phyloP scores from a whole-genome alignment of 2,329 filamentous ascomycete genomes.

The Alternaria longipes region DNA sequence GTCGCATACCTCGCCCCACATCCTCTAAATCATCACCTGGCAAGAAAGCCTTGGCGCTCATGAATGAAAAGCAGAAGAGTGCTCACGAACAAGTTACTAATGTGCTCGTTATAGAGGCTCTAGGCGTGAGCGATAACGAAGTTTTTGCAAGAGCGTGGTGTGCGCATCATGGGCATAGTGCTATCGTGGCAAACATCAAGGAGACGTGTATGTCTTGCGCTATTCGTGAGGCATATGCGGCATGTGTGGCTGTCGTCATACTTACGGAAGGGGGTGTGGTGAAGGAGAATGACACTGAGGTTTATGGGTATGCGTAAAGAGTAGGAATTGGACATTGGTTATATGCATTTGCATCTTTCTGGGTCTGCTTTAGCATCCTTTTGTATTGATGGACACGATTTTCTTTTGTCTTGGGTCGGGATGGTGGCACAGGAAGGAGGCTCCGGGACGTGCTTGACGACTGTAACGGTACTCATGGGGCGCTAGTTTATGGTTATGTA shows the following conservation, averaged over 20 bases:
- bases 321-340: constrained; percentile 1
- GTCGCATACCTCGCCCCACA: constrained; percentile 39
- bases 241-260: constrained; percentile 76
- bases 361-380: constrained; percentile 11
- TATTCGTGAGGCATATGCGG: constrained; percentile 78
- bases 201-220: constrained; percentile 79
- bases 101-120: constrained; percentile 76
- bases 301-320: constrained; percentile 19
- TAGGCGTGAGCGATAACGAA: constrained; percentile 78
- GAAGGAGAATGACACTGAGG: constrained; percentile 56
- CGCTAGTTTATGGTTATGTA: constrained; percentile 25
- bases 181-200: constrained; percentile 73
- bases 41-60: constrained; percentile 43
- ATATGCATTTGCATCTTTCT: constrained; percentile 15
- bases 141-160: constrained; percentile 81
- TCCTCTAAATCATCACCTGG: constrained; percentile 45
- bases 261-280: constrained; percentile 60
- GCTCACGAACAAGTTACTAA: constrained; percentile 61
- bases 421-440: constrained; percentile 5
- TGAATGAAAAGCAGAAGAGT: constrained; percentile 26
- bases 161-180: constrained; percentile 76
- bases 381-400: constrained; percentile 3
- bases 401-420: constrained; percentile 9
- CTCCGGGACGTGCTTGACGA: constrained; percentile 10
- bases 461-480: constrained; percentile 20